Base-by-base conservation (phyloP, 139 green algal genomes). In the Medakamo hakoo region DNA sequence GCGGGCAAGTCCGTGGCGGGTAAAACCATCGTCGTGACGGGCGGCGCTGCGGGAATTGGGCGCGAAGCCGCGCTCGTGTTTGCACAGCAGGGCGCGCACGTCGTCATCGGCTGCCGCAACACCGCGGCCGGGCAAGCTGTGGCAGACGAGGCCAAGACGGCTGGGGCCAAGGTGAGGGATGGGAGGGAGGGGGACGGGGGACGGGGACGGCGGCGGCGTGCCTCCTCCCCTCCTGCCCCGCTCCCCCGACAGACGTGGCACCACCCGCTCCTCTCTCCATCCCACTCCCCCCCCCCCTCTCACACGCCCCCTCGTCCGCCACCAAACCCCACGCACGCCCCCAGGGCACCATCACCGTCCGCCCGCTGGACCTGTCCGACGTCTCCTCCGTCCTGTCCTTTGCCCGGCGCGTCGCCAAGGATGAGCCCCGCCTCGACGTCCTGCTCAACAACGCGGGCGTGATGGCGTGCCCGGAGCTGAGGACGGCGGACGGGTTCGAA, bases 401-500 rank as follows among this genome's bases (percentile, higher is more conserved):
- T 27, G 68, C 55, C 40, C 1, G 31, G n/a, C 4, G 23, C 20
- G 16, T 68, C 0, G 28, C 57, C 4, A 22, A 4, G 22, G 57
- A 57, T 26, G 1, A 58, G 2, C 20, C 20, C 3, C 31, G 52
- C 30, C 14, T 73, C 2, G 48, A 73, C 32, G 0, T 68, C 1
- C 27, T 73, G 9, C 27, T 73, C 0, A 26, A 64, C 27, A 68
- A 68, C 31, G 57, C 72, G 9, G 78, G 76, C 19, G 57, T 83
- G 28, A 82, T 83, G 76, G 70, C 62, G 28, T 64, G 55, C 19
- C 55, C 72, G 28, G 29, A 63, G 27, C 32, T 61, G 19, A 55
- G 65, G 23, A 86, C 79, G 1, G 59, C 58, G 1, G 68, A 83
- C 23, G 76, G 76, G 5, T 80, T 78, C 57, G 73, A 78, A 61